Percentiles rank a stretch among this genome's conserved stretches.
Evolutionary conservation across 2,329 filamentous ascomycete species (phyloP).

Genomic region (Fusarium sp.): DNA sequence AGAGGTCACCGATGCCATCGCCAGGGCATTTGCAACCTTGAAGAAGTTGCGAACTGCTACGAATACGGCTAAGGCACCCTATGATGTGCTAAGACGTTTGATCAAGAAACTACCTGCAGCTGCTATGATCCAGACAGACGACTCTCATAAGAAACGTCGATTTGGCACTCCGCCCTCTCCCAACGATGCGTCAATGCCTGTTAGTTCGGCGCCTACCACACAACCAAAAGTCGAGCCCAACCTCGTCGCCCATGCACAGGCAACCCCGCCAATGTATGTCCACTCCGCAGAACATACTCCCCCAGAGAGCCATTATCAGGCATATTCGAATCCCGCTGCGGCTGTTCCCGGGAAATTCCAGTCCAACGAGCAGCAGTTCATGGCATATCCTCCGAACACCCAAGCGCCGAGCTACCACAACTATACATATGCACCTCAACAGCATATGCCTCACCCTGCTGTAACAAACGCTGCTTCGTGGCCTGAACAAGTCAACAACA

Average conservation of each 20-base stretch:
- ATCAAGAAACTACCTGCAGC: constrained; percentile 30
- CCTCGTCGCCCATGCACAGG: background rate
- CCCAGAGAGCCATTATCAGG: background rate
- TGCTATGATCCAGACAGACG: constrained; percentile 4
- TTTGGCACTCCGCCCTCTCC: constrained; percentile 12
- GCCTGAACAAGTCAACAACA: background rate
- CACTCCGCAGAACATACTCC: background rate
- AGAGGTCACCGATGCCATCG: constrained; percentile 10
- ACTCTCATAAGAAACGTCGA: constrained; percentile 20
- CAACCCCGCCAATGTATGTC: background rate
- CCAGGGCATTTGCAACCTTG: constrained; percentile 15
- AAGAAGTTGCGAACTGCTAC: constrained; percentile 33
- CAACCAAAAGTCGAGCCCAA: background rate
- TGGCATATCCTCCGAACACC: background rate
- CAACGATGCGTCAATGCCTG: background rate
- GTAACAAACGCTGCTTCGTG: background rate
- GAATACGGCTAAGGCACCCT: constrained; percentile 28
- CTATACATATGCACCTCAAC: background rate
- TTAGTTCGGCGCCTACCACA: background rate
- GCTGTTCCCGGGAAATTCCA: background rate
- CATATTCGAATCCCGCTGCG: background rate
- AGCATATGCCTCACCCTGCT: background rate
- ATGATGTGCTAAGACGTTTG: constrained; percentile 28
- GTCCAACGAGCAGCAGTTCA: background rate
- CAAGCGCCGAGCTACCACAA: constrained; percentile 2